Evolutionary conservation across 2,329 filamentous ascomycete genomes (phyloP).

Genomic region (Ascochyta clinopodiicola): DNA sequence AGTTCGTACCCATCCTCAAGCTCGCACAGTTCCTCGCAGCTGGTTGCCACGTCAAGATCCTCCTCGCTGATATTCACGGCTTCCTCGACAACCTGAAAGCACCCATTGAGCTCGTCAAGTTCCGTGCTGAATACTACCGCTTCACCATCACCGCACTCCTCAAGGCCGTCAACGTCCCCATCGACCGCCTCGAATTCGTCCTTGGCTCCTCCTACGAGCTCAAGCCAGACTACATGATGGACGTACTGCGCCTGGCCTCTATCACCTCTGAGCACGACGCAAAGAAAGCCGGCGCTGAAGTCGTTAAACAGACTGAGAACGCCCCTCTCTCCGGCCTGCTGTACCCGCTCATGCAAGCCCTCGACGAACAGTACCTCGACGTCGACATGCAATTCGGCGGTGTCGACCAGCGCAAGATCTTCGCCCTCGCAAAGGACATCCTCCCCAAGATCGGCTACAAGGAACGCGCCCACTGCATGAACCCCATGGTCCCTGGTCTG

Average conservation of each 20-base stretch:
- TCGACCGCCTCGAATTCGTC: conserved; percentile 81
- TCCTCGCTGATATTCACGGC: conserved; percentile 70
- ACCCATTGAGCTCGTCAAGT: conserved; percentile 83
- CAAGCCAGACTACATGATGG: conserved; percentile 76
- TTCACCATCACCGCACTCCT: conserved; percentile 76
- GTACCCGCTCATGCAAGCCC: conserved; percentile 86
- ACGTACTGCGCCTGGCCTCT: conserved; percentile 77
- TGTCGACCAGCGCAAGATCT: conserved; percentile 86
- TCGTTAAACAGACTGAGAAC: conserved; percentile 90
- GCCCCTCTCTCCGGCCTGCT: conserved; percentile 75
- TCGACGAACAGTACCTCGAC: conserved; percentile 83
- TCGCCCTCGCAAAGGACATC: conserved; percentile 82
- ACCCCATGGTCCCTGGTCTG: conserved; percentile 89
- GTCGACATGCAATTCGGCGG: conserved; percentile 86
- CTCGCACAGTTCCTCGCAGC: conserved; percentile 86
- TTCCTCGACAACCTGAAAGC: conserved; percentile 87
- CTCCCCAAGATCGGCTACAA: conserved; percentile 86
- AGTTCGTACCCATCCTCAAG: conserved; percentile 83
- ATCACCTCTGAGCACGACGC: conserved; percentile 79
- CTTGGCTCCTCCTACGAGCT: conserved; percentile 84
- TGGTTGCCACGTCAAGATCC: conserved; percentile 80
- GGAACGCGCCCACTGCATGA: conserved; percentile 74
- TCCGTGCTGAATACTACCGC: conserved; percentile 84
- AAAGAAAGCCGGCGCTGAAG: conserved; percentile 88
- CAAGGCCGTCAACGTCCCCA: conserved; percentile 77